Evolutionary conservation across 75 land plant genomes (phyloP).

Genomic region (Chamaecyparis obtusa): DNA sequence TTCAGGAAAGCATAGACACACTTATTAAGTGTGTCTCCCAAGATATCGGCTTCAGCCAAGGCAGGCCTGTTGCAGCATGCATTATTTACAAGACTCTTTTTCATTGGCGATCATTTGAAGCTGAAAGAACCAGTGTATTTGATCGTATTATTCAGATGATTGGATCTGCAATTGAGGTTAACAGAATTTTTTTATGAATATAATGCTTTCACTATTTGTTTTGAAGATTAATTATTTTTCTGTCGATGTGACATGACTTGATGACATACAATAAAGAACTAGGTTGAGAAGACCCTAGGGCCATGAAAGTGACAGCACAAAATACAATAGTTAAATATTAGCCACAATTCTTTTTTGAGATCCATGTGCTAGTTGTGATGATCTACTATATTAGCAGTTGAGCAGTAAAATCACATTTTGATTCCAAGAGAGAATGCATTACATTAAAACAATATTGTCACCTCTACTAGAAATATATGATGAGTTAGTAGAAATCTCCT

Average conservation of each 20-base stretch:
- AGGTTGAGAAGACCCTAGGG: too few relatives aligned
- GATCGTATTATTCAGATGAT: slow-evolving; percentile 96
- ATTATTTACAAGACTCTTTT: slow-evolving; percentile 91
- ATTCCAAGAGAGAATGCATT: too few relatives aligned
- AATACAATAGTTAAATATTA: too few relatives aligned
- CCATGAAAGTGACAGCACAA: too few relatives aligned
- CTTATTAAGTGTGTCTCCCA: slow-evolving; percentile 78
- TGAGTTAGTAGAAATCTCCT: background rate
- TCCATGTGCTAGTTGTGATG: too few relatives aligned
- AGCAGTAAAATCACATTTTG: too few relatives aligned
- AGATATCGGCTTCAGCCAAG: slow-evolving; percentile 86
- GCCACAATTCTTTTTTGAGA: too few relatives aligned
- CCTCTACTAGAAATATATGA: background rate
- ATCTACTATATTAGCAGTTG: too few relatives aligned
- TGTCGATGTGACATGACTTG: background rate
- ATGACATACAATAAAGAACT: too few relatives aligned
- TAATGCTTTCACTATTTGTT: background rate
- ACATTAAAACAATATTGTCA: too few relatives aligned
- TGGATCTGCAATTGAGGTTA: slow-evolving; percentile 96
- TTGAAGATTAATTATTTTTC: background rate
- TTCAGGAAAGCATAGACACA: slow-evolving; percentile 89
- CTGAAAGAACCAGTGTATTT: slow-evolving; percentile 95
- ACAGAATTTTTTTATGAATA: background rate
- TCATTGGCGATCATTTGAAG: slow-evolving; percentile 99
- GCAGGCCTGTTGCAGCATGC: slow-evolving; percentile 90